Base-by-base conservation (phyloP, 495 filamentous ascomycete genomes). In the Penicillium roqueforti region DNA sequence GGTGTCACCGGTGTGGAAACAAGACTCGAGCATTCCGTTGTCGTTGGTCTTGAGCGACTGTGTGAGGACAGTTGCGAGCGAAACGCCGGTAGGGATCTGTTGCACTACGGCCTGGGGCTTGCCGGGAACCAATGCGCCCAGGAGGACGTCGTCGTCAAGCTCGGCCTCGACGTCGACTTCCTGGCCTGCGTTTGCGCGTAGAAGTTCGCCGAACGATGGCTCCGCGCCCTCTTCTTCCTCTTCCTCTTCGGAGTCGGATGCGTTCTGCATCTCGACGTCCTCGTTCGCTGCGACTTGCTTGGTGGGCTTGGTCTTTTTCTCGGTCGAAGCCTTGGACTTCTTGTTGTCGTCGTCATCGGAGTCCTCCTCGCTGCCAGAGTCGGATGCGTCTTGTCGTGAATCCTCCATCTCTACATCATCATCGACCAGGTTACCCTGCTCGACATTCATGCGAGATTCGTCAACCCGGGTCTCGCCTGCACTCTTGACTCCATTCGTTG, bases 11-110 rank as follows among this genome's bases (percentile, higher is more conserved):
- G 85, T 84, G 65, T 88, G 87, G 60, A 98, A 85, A 69, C 92
- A 97, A 1, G 89, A 90, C 71, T 97, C 92, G 50, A 98, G 85
- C 51, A 97, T 86, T 40, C 82, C 81, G 47, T 75, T 75, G 71
- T 98, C 93, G 71, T 96, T 92, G 25, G 91, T 97, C 65, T 86
- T 85, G 38, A 98, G 87, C 3, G 93, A 88, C 63, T 97, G 93
- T 16, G 91, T 85, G 57, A 98, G 84, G 8, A 96, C 89, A 4
- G 90, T 95, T 9, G 87, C 85, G 22, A 98, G 79, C 2, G 93
- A 96, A 39, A 87, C 82, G 46, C 85, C 83, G n/a, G 81, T 84
- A 10, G 89, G 85, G 23, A 86, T 77, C 57, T 79, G 78, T 56
- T 77, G 71, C 41, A 77, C 64, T 4, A 68, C 66, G 6, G 67